Conservation (phyloP, 345 rosid genomes). For the Syzygium grande region DNA sequence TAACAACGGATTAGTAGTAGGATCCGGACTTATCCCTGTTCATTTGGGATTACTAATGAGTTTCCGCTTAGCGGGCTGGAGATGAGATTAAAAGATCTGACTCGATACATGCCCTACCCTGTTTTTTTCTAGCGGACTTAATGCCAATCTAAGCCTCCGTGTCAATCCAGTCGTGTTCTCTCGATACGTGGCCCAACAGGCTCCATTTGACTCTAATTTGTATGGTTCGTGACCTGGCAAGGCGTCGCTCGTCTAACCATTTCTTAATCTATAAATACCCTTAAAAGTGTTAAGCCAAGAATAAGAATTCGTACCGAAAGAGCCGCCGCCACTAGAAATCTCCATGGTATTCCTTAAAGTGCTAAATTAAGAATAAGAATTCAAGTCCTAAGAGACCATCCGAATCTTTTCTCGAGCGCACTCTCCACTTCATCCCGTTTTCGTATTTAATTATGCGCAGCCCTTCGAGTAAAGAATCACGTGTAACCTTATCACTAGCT, state of each 20-base stretch:
- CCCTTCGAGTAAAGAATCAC: neutral
- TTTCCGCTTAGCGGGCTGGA: neutral
- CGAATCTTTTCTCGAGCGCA: neutral
- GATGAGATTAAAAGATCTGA: neutral
- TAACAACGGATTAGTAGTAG: neutral
- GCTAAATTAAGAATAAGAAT: neutral
- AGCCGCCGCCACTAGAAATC: neutral
- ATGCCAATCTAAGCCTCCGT: neutral
- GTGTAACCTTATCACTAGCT: neutral
- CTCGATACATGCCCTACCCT: neutral
- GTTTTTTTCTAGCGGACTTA: neutral
- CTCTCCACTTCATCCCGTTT: neutral
- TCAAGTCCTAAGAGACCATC: neutral
- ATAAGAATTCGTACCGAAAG: neutral
- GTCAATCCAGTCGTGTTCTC: neutral
- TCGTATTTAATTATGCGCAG: neutral
- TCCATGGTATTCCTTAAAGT: neutral
- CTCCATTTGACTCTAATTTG: neutral
- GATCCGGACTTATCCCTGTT: neutral
- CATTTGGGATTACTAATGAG: neutral
- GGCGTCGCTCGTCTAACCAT: neutral
- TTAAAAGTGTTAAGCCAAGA: neutral
- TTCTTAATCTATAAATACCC: neutral
- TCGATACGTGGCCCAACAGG: neutral
- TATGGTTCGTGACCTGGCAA: neutral